Evolutionary conservation across 495 filamentous ascomycete species (phyloP), one percentile per base, ranked within the genome.

Genomic region (Cercophora scortea): DNA sequence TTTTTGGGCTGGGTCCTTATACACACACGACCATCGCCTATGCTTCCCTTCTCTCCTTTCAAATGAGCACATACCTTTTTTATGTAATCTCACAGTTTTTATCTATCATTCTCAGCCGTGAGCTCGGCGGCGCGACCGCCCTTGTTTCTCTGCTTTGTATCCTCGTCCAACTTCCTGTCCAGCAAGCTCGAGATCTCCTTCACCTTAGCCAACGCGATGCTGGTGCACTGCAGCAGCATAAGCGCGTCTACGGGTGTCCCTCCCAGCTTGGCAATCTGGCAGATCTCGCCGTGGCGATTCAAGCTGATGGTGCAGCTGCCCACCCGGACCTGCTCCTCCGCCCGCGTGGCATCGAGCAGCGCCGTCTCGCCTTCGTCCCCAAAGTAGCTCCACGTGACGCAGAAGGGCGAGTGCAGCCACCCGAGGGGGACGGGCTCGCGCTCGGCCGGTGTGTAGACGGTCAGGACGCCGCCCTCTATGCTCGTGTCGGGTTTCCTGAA

Each of bases 221-320:
- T 79, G 0, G 82, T 76, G 62, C 87, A 92, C 47, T 78, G 78
- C 43, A 97, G 70, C 47, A 97, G 64, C 17, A 74, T 71, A 57
- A 92, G 70, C 6, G 90, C 89, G 61, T 93, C 85, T 12, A 95
- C 79, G 11, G 90, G 79, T 15, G 79, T 77, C 7, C 93, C 93
- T 1, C 89, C 88, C 42, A 87, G 79, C 69, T 97, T 98, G 32
- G 89, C 84, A 52, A 96, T 77, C 71, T 90, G 87, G 61, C 90
- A 96, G 17, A 96, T 80, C 70, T 97, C 93, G 1, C 94, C 93
- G 58, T 89, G 83, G 51, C 82, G 79, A 67, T 97, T 97, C 64
- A 95, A 73, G 11, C 85, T 88, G 48, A 98, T 80, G 1, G 95
- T 86, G 42, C 92, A 76, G 62, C 89, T 88, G 15, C 86, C 90